These are phyloP conservation scores for Pisolithus orientalis DNA, from an alignment of 768 basidiomycete genomes.

Conservation along the genomic window DNA sequence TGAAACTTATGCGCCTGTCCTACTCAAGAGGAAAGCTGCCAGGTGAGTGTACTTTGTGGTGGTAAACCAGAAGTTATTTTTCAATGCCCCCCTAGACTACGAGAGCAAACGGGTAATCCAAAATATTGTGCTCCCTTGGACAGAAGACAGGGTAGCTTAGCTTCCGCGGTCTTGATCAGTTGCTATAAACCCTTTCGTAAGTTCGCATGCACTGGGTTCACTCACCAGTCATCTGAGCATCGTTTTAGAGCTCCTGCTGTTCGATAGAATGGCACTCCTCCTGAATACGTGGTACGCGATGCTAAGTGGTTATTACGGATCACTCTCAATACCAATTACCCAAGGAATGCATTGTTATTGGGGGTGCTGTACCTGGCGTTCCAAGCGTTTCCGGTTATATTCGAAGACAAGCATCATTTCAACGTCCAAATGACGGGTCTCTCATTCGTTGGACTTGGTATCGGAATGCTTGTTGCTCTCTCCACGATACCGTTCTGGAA, in stretches of 20 bases:
- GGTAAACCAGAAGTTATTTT: background rate
- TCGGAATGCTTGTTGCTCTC: slow-evolving; percentile 38
- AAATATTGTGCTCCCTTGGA: slow-evolving; percentile 60
- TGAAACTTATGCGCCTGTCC: slow-evolving; percentile 63
- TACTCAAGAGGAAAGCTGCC: slow-evolving; percentile 54
- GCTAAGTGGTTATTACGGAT: background rate
- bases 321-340: background rate
- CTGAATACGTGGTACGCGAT: slow-evolving; percentile 58
- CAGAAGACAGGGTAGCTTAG: slow-evolving; percentile 36
- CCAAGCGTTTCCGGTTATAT: slow-evolving; percentile 56
- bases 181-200: slow-evolving; percentile 69
- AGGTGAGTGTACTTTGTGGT: slow-evolving; percentile 28
- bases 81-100: slow-evolving; percentile 32
- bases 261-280: slow-evolving; percentile 71
- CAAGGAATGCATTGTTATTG: slow-evolving; percentile 35
- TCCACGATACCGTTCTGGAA: slow-evolving; percentile 43
- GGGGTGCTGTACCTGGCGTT: slow-evolving; percentile 44
- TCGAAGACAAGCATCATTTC: slow-evolving; percentile 44
- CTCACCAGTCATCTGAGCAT: background rate
- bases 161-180: slow-evolving; percentile 45
- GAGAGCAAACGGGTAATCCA: slow-evolving; percentile 48
- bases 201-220: slow-evolving; percentile 15
- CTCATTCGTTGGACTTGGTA: slow-evolving; percentile 45
- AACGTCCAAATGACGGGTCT: slow-evolving; percentile 44
- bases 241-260: slow-evolving; percentile 47